Evolutionary conservation across 352 stramenopile genomes (phyloP).

Genomic region (Thraustochytrium sp.): DNA sequence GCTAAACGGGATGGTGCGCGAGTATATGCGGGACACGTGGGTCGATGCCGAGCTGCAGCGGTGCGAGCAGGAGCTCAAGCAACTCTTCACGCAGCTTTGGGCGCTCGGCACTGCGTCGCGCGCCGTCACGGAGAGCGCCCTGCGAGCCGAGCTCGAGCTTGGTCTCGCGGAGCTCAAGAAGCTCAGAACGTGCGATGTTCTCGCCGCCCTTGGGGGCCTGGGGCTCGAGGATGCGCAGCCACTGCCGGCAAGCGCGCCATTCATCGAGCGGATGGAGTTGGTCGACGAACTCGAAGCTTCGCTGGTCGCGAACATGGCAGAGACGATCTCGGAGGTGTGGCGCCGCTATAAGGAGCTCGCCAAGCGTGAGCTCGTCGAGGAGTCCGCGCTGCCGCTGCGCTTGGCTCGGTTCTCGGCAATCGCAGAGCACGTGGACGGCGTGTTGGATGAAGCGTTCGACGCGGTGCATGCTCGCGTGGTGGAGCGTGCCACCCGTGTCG

Average conservation of each 20-base stretch:
- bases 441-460: too few relatives aligned
- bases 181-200: background rate
- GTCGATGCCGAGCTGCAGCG: constrained; percentile 31
- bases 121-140: background rate
- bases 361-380: background rate
- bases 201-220: background rate
- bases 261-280: background rate
- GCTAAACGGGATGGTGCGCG: constrained; percentile 52
- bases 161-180: background rate
- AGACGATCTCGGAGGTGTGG: background rate
- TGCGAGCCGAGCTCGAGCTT: background rate
- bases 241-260: too few relatives aligned
- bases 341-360: background rate
- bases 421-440: too few relatives aligned
- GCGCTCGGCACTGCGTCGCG: background rate
- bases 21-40: constrained; percentile 50
- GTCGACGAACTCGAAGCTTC: background rate
- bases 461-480: too few relatives aligned
- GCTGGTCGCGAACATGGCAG: background rate
- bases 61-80: background rate
- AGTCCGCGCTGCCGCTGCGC: background rate
- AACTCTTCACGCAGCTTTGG: background rate
- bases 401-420: background rate
- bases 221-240: background rate
- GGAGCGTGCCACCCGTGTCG: too few relatives aligned